Evolutionary conservation across 2,329 filamentous ascomycete genomes (phyloP), one percentile per base, ranked within the genome.

Genomic region (Paradendryphiella salina): DNA sequence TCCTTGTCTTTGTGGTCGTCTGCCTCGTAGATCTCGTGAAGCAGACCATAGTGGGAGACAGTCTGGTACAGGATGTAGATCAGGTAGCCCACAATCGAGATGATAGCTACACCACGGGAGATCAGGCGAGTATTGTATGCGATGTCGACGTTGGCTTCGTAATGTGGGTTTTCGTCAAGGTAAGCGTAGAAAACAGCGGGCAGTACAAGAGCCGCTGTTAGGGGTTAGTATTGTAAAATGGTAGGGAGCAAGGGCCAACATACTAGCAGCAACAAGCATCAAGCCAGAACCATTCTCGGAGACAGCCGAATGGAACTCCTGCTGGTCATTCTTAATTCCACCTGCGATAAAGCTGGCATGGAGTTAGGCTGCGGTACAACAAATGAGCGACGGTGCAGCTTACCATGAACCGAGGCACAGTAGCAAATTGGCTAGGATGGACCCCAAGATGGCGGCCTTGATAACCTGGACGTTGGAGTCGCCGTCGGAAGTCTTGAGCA

Each of bases 371-470:
- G 17, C 10, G 9, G 14, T 2, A 34, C 9, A 11, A 38, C 2
- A 2, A 4, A 21, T n/a, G 5, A 17, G 17, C 5, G 4, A 14
- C 20, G 15, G 10, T 23, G 31, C n/a, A 5, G 37, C 45, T 41
- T 41, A 47, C 45, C 89, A 94, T 44, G 86, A 66, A 0, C 90
- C 90, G 20, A 95, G 74, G 61, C 90, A 95, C 1, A 95, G 78
- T 36, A 95, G 75, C 75, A 94, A 82, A 26, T 90, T 95, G 10
- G 90, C 89, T 28, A 96, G 73, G 36, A 95, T 88, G 0, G 89
- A 93, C 29, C 90, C 90, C 0, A 95, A 76, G 47, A 95, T 92
- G 20, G 90, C 90, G 45, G 89, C 89, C 66, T 90, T 84, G 61
- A 95, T 89, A 60, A 94, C 88, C n/a, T 81, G 79, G 52, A 87